These are phyloP conservation scores for Biscogniauxia mediterranea DNA, from an alignment of 2,329 filamentous ascomycete genomes.

Conservation along the genomic window DNA sequence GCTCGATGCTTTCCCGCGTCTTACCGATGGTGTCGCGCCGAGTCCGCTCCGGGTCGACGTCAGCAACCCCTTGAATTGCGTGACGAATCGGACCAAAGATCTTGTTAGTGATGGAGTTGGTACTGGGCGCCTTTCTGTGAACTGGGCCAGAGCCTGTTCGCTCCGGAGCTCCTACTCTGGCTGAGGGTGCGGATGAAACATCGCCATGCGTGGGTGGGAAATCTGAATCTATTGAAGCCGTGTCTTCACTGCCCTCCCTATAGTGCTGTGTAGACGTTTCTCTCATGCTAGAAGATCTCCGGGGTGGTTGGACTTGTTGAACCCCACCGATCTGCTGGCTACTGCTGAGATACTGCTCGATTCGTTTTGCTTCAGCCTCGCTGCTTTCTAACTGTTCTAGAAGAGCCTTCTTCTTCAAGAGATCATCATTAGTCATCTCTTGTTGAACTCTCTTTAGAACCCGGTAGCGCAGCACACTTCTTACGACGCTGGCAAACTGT, in stretches of 20 bases:
- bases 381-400: constrained; percentile 90
- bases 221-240: constrained; percentile 90
- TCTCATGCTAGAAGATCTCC: constrained; percentile 63
- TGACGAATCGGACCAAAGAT: constrained; percentile 95
- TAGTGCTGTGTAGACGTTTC: constrained; percentile 49
- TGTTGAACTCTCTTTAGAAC: constrained; percentile 94
- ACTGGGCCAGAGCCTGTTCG: constrained; percentile 44
- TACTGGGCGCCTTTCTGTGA: constrained; percentile 79
- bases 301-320: constrained; percentile 50
- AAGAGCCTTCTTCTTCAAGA: constrained; percentile 79
- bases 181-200: constrained; percentile 64
- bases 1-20: constrained; percentile 79
- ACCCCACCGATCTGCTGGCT: constrained; percentile 55
- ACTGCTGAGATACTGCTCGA: constrained; percentile 85
- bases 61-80: constrained; percentile 92
- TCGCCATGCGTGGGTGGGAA: constrained; percentile 89
- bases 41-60: constrained; percentile 92
- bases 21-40: constrained; percentile 92
- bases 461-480: constrained; percentile 82
- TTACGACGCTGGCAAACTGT: constrained; percentile 93
- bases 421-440: constrained; percentile 92
- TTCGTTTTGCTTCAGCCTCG: constrained; percentile 86
- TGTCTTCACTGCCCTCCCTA: constrained; percentile 68
- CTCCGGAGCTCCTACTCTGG: constrained; percentile 68
- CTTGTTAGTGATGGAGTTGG: constrained; percentile 89